These are phyloP conservation scores for Macadamia integrifolia DNA, from an alignment of 164 flowering plant genomes.

Conservation along the genomic window DNA sequence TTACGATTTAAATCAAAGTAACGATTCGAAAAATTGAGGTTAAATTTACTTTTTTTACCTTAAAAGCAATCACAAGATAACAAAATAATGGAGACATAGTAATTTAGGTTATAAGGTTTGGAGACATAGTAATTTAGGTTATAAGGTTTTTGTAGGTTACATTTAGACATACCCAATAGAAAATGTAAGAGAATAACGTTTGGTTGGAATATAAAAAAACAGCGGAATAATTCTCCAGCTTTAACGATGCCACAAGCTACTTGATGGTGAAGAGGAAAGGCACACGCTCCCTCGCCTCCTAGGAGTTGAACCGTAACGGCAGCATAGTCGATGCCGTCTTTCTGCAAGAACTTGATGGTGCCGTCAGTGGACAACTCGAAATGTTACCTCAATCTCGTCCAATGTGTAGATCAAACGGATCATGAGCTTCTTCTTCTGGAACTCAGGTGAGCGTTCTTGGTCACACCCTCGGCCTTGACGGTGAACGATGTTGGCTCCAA, in stretches of 20 bases:
- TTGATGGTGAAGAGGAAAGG: constrained; percentile 78
- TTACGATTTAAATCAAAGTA: too few relatives aligned
- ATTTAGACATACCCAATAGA: too few relatives aligned
- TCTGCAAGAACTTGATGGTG: constrained; percentile 59
- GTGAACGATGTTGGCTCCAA: constrained; percentile 95
- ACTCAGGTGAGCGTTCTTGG: constrained; percentile 66
- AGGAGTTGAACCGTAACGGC: constrained; percentile 81
- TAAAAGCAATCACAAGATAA: too few relatives aligned
- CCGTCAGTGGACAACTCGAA: constrained; percentile 61
- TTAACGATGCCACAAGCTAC: constrained; percentile 63
- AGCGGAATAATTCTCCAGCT: constrained; percentile 36
- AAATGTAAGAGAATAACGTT: too few relatives aligned
- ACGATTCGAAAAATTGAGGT: too few relatives aligned
- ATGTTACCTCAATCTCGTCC: constrained; percentile 72
- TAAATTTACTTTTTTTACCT: too few relatives aligned
- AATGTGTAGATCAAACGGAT: constrained; percentile 78
- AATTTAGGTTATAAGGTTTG: too few relatives aligned
- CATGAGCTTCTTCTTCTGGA: constrained; percentile 80
- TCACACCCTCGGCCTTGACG: constrained; percentile 82
- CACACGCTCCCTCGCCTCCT: constrained; percentile 59
- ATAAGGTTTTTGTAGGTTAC: too few relatives aligned
- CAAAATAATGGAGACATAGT: too few relatives aligned
- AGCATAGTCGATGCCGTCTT: constrained; percentile 79
- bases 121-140: too few relatives aligned
- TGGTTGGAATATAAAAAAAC: too few relatives aligned